Evolutionary conservation across 352 stramenopile species (phyloP).

Genomic region (Pythium insidiosum): DNA sequence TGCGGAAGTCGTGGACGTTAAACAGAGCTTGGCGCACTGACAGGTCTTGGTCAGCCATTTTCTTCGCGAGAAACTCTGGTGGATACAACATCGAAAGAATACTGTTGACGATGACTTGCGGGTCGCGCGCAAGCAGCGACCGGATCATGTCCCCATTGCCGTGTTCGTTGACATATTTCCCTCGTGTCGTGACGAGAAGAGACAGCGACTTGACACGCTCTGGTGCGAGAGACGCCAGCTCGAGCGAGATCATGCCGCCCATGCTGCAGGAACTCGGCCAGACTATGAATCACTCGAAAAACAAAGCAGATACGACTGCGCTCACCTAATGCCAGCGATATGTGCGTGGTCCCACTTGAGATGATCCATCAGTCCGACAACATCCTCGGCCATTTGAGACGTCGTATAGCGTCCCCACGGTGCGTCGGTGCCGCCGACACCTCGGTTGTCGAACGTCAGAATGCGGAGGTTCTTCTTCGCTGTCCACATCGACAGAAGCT

Average conservation of each 20-base stretch:
- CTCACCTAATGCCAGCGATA: constrained; percentile 25
- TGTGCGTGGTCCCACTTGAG: constrained; percentile 45
- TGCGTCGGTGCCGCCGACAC: constrained; percentile 30
- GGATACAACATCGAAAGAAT: constrained; percentile 33
- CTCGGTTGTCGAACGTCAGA: constrained; percentile 55
- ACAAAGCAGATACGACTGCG: too few species aligned
- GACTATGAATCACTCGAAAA: too few species aligned
- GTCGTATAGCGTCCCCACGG: constrained; percentile 52
- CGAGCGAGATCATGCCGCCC: constrained; percentile 42
- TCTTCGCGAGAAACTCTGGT: constrained; percentile 19
- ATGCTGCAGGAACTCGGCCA: too few species aligned
- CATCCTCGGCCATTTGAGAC: constrained; percentile 46
- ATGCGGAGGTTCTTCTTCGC: constrained; percentile 22
- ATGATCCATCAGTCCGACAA: constrained; percentile 43
- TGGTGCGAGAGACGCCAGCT: constrained; percentile 34
- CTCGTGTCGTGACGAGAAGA: constrained; percentile 41
- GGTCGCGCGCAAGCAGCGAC: constrained; percentile 25
- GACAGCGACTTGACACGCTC: constrained; percentile 38
- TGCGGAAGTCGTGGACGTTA: constrained; percentile 9
- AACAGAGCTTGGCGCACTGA: constrained; percentile 7
- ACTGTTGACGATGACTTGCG: constrained; percentile 17
- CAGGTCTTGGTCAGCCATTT: constrained; percentile 16
- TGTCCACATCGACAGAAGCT: constrained; percentile 7
- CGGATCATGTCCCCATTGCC: constrained; percentile 17
- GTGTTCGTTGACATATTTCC: constrained; percentile 31